Base-by-base conservation (phyloP, 768 basidiomycete genomes). In the Psilocybe subaeruginosa region DNA sequence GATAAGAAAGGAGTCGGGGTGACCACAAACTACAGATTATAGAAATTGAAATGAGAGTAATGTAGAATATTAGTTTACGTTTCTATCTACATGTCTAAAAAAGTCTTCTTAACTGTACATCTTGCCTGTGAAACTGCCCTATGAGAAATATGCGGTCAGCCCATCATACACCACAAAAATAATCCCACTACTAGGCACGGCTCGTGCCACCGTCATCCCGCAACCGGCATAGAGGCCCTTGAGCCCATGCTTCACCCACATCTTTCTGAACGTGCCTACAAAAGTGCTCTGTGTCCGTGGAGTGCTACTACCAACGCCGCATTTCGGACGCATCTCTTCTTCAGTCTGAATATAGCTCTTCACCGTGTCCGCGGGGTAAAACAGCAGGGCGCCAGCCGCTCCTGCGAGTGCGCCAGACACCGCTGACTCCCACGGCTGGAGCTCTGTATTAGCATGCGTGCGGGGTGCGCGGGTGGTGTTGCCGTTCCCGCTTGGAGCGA, bases 261-360 rank as follows among this genome's bases (percentile, higher is more conserved):
- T 86, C 65, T 86, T 85, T 68, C 71, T 81, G 37, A 85, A 87
- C 54, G 87, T 91, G 35, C 80, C 68, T 75, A 74, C 71, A 80
- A 90, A 78, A 70, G 85, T 68, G 76, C 74, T 64, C 54, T 48
- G 53, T 43, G 49, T 60, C 41, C 48, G 52, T 49, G 33, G 46
- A 62, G 61, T 17, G 76, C 74, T 30, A 8, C 45, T 12, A 45
- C 16, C 12, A 17, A 31, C 29, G 29, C 45, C 46, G 23, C 23
- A 2, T 14, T 30, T 45, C 3, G 88, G 85, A 7, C 91, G 80
- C 59, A 97, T 80, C 74, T 97, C 96, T 56, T 92, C 91, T 72
- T 90, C 91, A 0, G 97, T 99, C 80, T 98, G 97, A 71, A 99
- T 92, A 60, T 93, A 84, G 64, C 90, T 92, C 82, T 99, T 99